Base-by-base conservation (phyloP, 2,329 filamentous ascomycete genomes). In the Neofusicoccum umdonicola region DNA sequence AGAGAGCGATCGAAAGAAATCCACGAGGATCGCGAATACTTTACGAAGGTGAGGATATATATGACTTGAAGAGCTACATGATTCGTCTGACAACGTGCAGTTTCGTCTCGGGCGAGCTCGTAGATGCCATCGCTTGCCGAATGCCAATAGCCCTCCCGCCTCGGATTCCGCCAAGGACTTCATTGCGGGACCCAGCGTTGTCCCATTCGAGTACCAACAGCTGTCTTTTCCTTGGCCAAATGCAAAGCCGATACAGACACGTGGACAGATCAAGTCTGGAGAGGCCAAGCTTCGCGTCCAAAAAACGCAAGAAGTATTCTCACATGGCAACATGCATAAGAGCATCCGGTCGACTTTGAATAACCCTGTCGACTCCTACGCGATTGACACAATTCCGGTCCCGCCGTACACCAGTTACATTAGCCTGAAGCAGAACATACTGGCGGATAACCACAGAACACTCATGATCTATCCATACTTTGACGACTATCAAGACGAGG, bases 381-480 rank as follows among this genome's bases (percentile, higher is more conserved):
- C 37, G 11, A 66, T 69, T 4, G 66, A 66, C 13, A 67, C 67
- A 39, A 54, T 70, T 12, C 35, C 62, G 1, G 66, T 80, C 22
- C 80, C 80, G 2, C 66, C 65, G 9, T 81, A 79, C 67, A 75
- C 72, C 2, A 77, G 80, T 64, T 81, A 79, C 65, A 75, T 79
- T n/a, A 75, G 71, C 44, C 69, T 82, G 48, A 75, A 73, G 56
- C 68, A 75, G 44, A 82, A 78, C 63, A 69, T 82, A 3, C 74
- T 82, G 0, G 73, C 76, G 3, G 73, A 76, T 13, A 82, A 82
- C 58, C 72, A 76, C 37, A 75, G 69, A 1, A 77, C 72, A 27
- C 63, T 82, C n/a, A 72, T 78, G n/a, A 73, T 74, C 22, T 78
- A 74, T 70, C 73, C 74, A 0, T 73, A 71, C 52, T 70, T 75